phyloP scores from a whole-genome alignment of 2,329 filamentous ascomycete species.

The Amylocarpus encephaloides region DNA sequence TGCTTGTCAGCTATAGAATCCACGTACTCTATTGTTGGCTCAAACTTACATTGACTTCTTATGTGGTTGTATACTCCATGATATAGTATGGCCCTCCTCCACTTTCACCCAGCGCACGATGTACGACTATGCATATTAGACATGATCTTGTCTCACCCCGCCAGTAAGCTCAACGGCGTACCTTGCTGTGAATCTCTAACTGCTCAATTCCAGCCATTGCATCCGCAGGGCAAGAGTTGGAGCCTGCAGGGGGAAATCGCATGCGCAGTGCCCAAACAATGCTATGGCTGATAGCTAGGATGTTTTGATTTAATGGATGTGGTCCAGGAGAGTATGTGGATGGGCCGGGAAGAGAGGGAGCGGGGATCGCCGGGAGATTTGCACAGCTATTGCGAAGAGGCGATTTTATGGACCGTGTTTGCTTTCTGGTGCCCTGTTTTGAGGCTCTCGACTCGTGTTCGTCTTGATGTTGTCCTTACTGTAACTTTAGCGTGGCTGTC shows the following conservation, averaged over 20 bases:
- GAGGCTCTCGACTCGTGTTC: too few species aligned
- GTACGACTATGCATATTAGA: constrained; percentile 63
- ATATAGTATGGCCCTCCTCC: constrained; percentile 83
- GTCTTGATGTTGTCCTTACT: too few species aligned
- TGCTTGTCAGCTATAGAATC: constrained; percentile 15
- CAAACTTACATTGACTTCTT: constrained; percentile 79
- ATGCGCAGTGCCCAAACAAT: constrained; percentile 4
- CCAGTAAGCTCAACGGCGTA: constrained; percentile 36
- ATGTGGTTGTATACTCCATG: constrained; percentile 95
- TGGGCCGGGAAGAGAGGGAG: too few species aligned
- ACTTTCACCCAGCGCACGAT: constrained; percentile 97
- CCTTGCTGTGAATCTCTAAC: constrained; percentile 96
- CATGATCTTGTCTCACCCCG: constrained; percentile 9
- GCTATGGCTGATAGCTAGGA: constrained; percentile 1
- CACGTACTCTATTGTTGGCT: not conserved
- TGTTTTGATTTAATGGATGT: not conserved
- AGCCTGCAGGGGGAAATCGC: constrained; percentile 10
- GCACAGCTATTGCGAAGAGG: too few species aligned
- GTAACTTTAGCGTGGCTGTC: too few species aligned
- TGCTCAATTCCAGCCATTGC: constrained; percentile 91
- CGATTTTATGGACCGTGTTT: too few species aligned
- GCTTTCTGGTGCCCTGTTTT: too few species aligned
- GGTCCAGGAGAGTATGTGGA: too few species aligned
- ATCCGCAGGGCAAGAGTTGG: constrained; percentile 53
- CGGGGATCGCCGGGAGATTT: too few species aligned